These are phyloP conservation scores for Parachaetomium inaequale DNA, from an alignment of 495 filamentous ascomycete species.

Conservation along the genomic window DNA sequence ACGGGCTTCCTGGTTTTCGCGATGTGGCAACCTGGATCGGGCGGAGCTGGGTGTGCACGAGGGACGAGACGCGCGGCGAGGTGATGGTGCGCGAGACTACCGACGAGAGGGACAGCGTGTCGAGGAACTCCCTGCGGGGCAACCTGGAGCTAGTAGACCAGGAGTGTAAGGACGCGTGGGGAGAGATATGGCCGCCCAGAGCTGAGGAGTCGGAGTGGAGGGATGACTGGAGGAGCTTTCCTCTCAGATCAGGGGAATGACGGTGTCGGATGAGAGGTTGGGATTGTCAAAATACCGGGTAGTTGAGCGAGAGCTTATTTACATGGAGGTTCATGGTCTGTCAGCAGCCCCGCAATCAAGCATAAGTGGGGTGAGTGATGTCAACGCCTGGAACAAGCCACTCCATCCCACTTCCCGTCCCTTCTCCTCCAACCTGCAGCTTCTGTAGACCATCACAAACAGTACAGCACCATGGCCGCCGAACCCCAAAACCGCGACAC, in stretches of 20 bases:
- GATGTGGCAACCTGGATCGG: background rate
- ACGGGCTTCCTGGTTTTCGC: background rate
- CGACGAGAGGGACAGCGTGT: background rate
- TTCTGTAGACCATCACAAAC: background rate
- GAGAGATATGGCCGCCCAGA: background rate
- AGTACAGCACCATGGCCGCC: slow-evolving; percentile 14
- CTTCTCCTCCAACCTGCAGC: background rate
- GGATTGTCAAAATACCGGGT: too few species aligned
- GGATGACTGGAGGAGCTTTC: background rate
- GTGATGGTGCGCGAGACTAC: background rate
- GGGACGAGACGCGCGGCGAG: background rate
- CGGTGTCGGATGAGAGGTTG: too few species aligned
- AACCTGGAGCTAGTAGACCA: background rate
- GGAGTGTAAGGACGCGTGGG: background rate
- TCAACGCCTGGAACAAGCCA: slow-evolving; percentile 6
- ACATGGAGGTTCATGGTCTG: too few species aligned
- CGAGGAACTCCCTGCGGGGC: background rate
- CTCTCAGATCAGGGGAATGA: too few species aligned
- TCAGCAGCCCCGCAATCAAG: too few species aligned
- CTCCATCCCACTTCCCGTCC: background rate
- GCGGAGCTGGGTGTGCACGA: background rate
- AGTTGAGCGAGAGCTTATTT: too few species aligned
- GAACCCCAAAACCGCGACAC: slow-evolving; percentile 18
- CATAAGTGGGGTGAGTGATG: slow-evolving; percentile 16
- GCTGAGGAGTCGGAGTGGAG: background rate